Evolutionary conservation across 1,284 basidiomycete species (phyloP), one percentile per base, ranked within the genome.

Genomic region (Melampsora americana): DNA sequence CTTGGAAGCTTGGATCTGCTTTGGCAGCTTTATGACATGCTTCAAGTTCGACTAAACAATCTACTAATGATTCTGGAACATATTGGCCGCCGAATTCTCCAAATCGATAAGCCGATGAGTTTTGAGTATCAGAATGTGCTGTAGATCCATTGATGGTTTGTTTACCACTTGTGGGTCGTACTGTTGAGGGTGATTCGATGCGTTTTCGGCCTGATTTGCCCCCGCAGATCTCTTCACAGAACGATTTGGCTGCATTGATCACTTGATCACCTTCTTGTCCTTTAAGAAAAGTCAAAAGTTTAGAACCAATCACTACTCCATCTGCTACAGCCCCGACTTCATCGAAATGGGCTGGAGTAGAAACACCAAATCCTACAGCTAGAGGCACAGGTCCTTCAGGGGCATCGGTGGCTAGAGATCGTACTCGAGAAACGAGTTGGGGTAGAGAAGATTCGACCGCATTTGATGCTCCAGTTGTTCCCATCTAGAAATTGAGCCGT

Each of bases 1-100:
- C 89, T 90, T 90, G 92, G 85, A 99, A 99, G 80, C 87, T 86
- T 0, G 95, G 93, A 83, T 99, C 95, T 26, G 86, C 87, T 82
- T 92, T 88, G 11, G 95, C 95, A 65, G 87, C 85, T 80, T 91
- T 89, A 84, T 98, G 95, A 53, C 92, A 94, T 77, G 89, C 88
- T 84, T 98, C 95, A 48, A 99, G 86, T 85, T 99, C 95, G 35
- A 88, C 85, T 61, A 98, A 86, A 81, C 92, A 93, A 81, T 95
- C 94, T 79, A 94, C 90, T 39, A 99, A 86, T 7, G 93, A 90
- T 84, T 99, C 96, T 1, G 96, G 93, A 5, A 98, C 94, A 84
- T 94, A 99, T 81, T 97, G 94, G 0, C 96, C 96, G 46, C 96
- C 96, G 81, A 96, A 99, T 77, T 93, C 86, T 69, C 96, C 96